Evolutionary conservation across 1,284 basidiomycete genomes (phyloP).

Genomic region (Agaricales sp.): DNA sequence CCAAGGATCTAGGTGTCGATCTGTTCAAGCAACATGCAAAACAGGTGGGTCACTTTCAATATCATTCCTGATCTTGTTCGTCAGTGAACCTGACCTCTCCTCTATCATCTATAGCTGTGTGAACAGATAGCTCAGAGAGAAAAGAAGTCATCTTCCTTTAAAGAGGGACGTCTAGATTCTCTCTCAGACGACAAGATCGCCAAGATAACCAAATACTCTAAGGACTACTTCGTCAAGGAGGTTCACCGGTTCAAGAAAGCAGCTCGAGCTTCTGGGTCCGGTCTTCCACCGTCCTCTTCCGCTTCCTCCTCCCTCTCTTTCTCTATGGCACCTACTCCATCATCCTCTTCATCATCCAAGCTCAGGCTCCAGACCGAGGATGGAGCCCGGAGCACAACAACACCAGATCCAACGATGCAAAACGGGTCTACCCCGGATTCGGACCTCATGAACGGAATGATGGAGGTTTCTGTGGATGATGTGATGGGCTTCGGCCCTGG

Average conservation of each 20-base stretch:
- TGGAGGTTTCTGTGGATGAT: conserved; percentile 38
- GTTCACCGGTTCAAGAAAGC: conserved; percentile 50
- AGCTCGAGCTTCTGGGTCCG: conserved; percentile 17
- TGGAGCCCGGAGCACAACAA: conserved; percentile 14
- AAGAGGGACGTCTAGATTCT: conserved; percentile 56
- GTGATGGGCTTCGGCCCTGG: conserved; percentile 37
- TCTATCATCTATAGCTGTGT: conserved; percentile 44
- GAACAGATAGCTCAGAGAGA: conserved; percentile 84
- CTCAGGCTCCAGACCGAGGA: conserved; percentile 10
- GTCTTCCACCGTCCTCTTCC: conserved; percentile 17
- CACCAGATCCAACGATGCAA: conserved; percentile 13
- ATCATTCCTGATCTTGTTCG: conserved; percentile 6
- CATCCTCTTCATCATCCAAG: conserved; percentile 12
- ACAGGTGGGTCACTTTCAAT: conserved; percentile 51
- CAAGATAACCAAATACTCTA: conserved; percentile 92
- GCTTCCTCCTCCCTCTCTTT: conserved; percentile 15
- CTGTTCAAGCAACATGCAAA: conserved; percentile 93
- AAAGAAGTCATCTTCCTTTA: conserved; percentile 79
- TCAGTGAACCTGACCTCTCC: not conserved
- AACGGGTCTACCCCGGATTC: conserved; percentile 13
- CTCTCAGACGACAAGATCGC: conserved; percentile 79
- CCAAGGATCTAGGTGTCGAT: conserved; percentile 72
- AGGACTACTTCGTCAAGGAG: conserved; percentile 75
- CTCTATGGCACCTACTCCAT: conserved; percentile 9
- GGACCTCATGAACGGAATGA: conserved; percentile 12